phyloP scores from a whole-genome alignment of 768 basidiomycete genomes.

The Boletus reticuloceps region DNA sequence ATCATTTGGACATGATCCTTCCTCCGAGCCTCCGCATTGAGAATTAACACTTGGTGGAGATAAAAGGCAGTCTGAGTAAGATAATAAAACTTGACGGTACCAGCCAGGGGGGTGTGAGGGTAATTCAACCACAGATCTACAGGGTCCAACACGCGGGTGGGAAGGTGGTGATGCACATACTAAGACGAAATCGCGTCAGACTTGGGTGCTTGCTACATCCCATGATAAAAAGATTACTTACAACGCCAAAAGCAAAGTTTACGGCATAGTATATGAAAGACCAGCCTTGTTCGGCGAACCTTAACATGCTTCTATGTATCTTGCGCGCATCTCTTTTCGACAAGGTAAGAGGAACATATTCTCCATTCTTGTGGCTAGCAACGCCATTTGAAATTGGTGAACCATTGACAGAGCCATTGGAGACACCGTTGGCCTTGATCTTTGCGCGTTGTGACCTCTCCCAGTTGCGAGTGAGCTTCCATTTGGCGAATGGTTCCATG shows the following conservation, averaged over 20 bases:
- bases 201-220: neutral
- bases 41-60: conserved; percentile 84
- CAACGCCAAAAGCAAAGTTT: conserved; percentile 78
- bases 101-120: conserved; percentile 80
- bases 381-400: conserved; percentile 30
- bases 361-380: conserved; percentile 24
- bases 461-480: conserved; percentile 65
- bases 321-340: conserved; percentile 51
- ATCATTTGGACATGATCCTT: conserved; percentile 98
- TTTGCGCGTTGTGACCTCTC: conserved; percentile 18
- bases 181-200: conserved; percentile 32
- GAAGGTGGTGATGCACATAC: conserved; percentile 79
- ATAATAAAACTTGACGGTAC: conserved; percentile 86
- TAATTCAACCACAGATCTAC: conserved; percentile 73
- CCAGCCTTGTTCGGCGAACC: conserved; percentile 98
- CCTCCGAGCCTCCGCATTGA: conserved; percentile 89
- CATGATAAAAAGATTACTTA: conserved; percentile 44
- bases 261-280: conserved; percentile 73
- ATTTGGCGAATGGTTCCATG: conserved; percentile 78
- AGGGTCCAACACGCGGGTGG: conserved; percentile 63
- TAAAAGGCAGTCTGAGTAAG: conserved; percentile 86
- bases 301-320: conserved; percentile 67
- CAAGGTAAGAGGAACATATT: conserved; percentile 16
- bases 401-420: conserved; percentile 26
- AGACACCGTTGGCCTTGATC: conserved; percentile 21